phyloP scores from a whole-genome alignment of 345 rosid species.

The Cardamine occulta region DNA sequence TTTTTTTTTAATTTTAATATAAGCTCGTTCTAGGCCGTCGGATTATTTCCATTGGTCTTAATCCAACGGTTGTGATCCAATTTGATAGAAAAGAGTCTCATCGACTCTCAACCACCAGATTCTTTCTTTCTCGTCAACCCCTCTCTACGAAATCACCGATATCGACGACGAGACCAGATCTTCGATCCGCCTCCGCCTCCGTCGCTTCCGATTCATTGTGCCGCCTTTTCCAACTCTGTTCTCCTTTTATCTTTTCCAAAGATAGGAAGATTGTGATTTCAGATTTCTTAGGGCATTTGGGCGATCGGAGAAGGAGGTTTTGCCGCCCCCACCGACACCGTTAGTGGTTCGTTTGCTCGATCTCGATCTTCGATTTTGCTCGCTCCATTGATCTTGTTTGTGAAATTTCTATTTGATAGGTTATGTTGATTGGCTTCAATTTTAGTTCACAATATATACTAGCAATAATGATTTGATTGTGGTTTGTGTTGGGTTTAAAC shows the following conservation, averaged over 20 bases:
- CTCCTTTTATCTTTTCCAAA: slow-evolving; percentile 9
- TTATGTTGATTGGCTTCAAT: not conserved
- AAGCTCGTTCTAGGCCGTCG: slow-evolving; percentile 18
- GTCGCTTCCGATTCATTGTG: not conserved
- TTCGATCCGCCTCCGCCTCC: slow-evolving; percentile 41
- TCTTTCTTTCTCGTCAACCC: slow-evolving; percentile 26
- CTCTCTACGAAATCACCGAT: slow-evolving; percentile 3
- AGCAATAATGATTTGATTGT: slow-evolving; percentile 27
- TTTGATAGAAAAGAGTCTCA: slow-evolving; percentile 26
- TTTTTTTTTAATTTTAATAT: not conserved
- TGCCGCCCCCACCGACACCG: slow-evolving; percentile 29
- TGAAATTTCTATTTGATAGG: not conserved
- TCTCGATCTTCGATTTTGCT: slow-evolving; percentile 6
- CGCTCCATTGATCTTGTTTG: slow-evolving; percentile 32
- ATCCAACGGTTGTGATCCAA: slow-evolving; percentile 43
- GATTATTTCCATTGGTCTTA: slow-evolving; percentile 26
- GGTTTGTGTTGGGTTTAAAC: not conserved
- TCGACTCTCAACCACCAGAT: slow-evolving; percentile 48
- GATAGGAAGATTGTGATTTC: slow-evolving; percentile 22
- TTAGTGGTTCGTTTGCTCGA: slow-evolving; percentile 37
- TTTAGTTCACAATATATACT: no score
- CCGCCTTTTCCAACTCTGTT: slow-evolving; percentile 27
- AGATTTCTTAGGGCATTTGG: slow-evolving; percentile 15
- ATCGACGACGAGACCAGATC: slow-evolving; percentile 32
- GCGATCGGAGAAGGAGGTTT: slow-evolving; percentile 9